A percentile compares a stretch with the other conserved stretches of the same genome.
phyloP scores from a whole-genome alignment of 2,329 filamentous ascomycete species.

The Thielaviopsis cerberus region DNA sequence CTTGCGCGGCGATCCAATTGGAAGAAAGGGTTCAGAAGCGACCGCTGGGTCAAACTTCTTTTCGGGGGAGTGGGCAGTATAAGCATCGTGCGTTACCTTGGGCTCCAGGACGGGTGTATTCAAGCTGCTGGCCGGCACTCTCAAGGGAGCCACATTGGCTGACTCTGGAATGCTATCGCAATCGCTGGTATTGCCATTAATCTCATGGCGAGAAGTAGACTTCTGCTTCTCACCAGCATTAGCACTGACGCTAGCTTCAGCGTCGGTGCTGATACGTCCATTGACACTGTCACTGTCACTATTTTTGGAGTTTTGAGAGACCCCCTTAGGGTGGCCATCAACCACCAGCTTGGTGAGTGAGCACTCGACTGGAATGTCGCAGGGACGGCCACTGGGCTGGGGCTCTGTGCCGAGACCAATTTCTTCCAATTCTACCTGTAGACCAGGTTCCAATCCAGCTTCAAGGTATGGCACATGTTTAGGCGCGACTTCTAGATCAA shows the following conservation, averaged over 20 bases:
- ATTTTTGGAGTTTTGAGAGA: neutral
- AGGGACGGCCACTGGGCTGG: neutral
- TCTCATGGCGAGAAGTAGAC: neutral
- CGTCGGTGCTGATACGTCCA: neutral
- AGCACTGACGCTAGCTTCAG: neutral
- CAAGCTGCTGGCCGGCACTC: neutral
- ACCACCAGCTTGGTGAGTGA: neutral
- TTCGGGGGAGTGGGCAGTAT: neutral
- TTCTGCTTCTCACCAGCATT: neutral
- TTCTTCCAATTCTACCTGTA: neutral
- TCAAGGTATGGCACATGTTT: neutral
- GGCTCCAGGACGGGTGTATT: neutral
- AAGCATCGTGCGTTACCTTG: neutral
- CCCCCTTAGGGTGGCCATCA: neutral
- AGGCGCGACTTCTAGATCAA: neutral
- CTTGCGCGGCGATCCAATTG: neutral
- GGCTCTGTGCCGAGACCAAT: neutral
- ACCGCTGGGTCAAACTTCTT: neutral
- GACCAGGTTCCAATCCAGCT: neutral
- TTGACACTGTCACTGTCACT: neutral
- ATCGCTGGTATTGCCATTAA: neutral
- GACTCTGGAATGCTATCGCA: neutral
- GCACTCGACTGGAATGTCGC: neutral
- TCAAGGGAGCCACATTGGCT: neutral
- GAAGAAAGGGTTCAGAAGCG: neutral